Evolutionary conservation across 805 yeast species (phyloP).

Genomic region (Lipomyces kockii): DNA sequence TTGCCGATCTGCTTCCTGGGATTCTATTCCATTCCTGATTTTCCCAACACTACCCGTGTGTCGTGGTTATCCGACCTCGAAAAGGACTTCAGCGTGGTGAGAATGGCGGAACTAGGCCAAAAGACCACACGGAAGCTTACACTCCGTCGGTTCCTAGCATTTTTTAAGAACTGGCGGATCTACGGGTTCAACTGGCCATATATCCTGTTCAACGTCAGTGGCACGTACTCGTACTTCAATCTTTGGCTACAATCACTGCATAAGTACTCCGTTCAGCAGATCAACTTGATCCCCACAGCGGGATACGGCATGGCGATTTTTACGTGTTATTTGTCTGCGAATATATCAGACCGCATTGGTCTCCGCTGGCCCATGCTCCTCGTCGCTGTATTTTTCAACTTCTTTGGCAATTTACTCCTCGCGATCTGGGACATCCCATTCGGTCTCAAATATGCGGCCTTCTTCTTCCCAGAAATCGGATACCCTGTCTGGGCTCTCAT

Average conservation of each 20-base stretch:
- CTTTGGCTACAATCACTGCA: conserved; percentile 19
- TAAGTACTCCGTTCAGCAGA: conserved; percentile 17
- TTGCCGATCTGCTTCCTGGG: conserved; percentile 48
- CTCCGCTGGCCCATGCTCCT: conserved; percentile 14
- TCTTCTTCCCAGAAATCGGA: conserved; percentile 18
- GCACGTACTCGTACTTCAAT: conserved; percentile 13
- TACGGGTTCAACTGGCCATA: conserved; percentile 24
- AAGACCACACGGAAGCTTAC: conserved; percentile 9
- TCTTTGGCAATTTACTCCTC: conserved; percentile 17
- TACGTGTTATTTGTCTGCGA: conserved; percentile 6
- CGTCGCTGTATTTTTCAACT: conserved; percentile 10
- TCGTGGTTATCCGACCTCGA: conserved; percentile 8
- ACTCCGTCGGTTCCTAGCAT: conserved; percentile 6
- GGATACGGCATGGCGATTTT: conserved; percentile 22
- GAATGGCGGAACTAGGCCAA: conserved; percentile 17
- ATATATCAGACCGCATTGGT: conserved; percentile 15
- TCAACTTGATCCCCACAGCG: conserved; percentile 15
- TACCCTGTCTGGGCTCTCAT: conserved; percentile 24
- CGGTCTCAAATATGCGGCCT: conserved; percentile 17
- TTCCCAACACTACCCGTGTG: conserved; percentile 14
- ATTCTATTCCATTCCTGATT: conserved; percentile 52
- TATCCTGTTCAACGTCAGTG: conserved; percentile 12
- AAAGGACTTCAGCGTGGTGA: conserved; percentile 12
- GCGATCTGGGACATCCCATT: conserved; percentile 22
- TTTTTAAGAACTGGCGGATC: conserved; percentile 15